These are phyloP conservation scores for Nothophytophthora sp. DNA, from an alignment of 352 stramenopile species.

Conservation along the genomic window DNA sequence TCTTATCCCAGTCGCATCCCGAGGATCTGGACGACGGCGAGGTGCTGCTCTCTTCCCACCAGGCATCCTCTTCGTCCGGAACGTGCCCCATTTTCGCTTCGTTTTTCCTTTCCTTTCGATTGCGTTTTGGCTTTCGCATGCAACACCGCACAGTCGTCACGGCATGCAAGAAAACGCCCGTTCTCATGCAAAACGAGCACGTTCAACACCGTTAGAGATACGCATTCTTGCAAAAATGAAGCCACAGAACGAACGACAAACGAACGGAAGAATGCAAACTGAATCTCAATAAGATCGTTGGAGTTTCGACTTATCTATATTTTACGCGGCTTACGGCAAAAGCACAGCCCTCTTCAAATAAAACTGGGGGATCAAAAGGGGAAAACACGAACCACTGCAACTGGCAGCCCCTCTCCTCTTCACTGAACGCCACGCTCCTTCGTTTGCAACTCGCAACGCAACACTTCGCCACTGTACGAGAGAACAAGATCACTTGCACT, in stretches of 20 bases:
- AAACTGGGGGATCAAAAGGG: slow-evolving; percentile 1
- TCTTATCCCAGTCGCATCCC: slow-evolving; percentile 40
- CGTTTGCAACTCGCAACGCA: background rate
- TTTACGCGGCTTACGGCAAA: slow-evolving; percentile 1
- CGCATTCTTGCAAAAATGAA: no score
- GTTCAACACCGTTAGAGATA: no score
- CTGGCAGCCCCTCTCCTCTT: slow-evolving; percentile 25
- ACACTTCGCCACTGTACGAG: slow-evolving; percentile 26
- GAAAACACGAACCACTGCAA: background rate
- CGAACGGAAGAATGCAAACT: no score
- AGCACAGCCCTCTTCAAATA: slow-evolving; percentile 5
- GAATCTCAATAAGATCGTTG: slow-evolving; percentile 5
- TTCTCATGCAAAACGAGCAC: no score
- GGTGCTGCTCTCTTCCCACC: slow-evolving; percentile 28
- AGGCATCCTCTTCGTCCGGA: slow-evolving; percentile 18
- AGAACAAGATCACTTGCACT: slow-evolving; percentile 12
- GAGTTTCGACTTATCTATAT: background rate
- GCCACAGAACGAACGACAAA: no score
- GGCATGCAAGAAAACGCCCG: no score
- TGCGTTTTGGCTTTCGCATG: no score
- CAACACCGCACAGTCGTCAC: no score
- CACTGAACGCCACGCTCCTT: slow-evolving; percentile 15
- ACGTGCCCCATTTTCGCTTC: slow-evolving; percentile 13
- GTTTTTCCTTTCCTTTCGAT: background rate
- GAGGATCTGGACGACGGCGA: slow-evolving; percentile 16